Evolutionary conservation across 352 stramenopile species (phyloP).

Genomic region (Pythium guiyangense): DNA sequence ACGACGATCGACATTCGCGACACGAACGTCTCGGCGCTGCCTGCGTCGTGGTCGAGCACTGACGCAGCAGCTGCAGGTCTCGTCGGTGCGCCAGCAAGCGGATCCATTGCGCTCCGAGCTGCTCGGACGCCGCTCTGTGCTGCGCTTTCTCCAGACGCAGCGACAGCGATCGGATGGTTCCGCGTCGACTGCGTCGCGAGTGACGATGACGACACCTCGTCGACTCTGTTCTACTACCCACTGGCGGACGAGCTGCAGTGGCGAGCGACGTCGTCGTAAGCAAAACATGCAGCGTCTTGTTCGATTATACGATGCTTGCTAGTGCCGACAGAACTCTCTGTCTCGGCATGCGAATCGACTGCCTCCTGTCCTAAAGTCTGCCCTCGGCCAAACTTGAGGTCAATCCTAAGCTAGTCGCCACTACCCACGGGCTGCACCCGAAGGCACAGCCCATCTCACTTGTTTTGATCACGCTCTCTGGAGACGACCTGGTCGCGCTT

Average conservation of each 20-base stretch:
- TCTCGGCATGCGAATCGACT: too few relatives aligned
- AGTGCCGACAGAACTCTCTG: too few relatives aligned
- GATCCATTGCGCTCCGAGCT: neutral
- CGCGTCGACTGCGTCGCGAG: constrained; percentile 5
- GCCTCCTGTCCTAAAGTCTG: too few relatives aligned
- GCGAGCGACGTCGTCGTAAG: neutral
- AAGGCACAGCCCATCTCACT: too few relatives aligned
- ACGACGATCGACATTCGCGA: constrained; percentile 3
- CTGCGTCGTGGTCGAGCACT: constrained; percentile 1
- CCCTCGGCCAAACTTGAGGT: too few relatives aligned
- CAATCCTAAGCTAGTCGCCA: too few relatives aligned
- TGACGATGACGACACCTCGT: too few relatives aligned
- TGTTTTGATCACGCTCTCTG: too few relatives aligned
- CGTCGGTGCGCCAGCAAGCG: neutral
- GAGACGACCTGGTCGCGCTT: too few relatives aligned
- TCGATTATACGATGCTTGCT: too few relatives aligned
- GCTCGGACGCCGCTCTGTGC: constrained; percentile 4
- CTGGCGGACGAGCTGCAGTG: constrained; percentile 4
- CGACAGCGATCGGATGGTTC: constrained; percentile 2
- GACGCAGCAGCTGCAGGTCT: neutral
- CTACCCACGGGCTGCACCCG: too few relatives aligned
- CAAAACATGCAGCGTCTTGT: too few relatives aligned
- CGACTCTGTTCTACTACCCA: constrained; percentile 1
- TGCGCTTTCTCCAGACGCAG: constrained; percentile 1
- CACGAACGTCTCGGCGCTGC: constrained; percentile 3